These are phyloP conservation scores for Cadophora sp. DNA, from an alignment of 2,329 filamentous ascomycete genomes.

Conservation along the genomic window DNA sequence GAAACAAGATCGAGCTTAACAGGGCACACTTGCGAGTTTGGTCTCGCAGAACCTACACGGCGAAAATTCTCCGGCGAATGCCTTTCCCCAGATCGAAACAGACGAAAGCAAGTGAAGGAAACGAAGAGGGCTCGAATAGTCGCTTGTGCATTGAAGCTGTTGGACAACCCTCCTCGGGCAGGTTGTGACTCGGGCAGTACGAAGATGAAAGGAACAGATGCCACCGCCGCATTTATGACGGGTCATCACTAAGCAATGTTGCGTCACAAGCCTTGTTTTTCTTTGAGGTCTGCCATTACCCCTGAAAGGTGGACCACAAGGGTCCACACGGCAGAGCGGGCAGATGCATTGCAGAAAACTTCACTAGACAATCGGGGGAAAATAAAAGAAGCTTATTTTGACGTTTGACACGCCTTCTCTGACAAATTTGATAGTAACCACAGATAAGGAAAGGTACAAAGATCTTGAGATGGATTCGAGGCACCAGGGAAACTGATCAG, in stretches of 20 bases:
- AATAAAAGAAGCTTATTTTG: constrained; percentile 29
- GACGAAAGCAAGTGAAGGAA: neutral
- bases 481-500: neutral
- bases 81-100: neutral
- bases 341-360: neutral
- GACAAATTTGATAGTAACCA: neutral
- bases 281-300: constrained; percentile 12
- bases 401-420: constrained; percentile 1
- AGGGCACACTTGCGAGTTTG: neutral
- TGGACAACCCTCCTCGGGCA: neutral
- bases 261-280: constrained; percentile 18
- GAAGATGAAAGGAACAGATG: neutral
- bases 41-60: neutral
- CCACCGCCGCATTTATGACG: neutral
- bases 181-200: neutral
- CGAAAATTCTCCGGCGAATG: neutral
- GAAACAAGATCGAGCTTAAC: neutral
- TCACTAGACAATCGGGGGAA: neutral
- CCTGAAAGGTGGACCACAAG: constrained; percentile 9
- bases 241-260: constrained; percentile 22
- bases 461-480: neutral
- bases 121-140: neutral
- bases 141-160: neutral
- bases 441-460: neutral
- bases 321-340: constrained; percentile 11